A percentile compares a stretch with the other conserved stretches of the same genome.
phyloP scores from a whole-genome alignment of 129 eudicot species.

The Scalesia atractyloides region DNA sequence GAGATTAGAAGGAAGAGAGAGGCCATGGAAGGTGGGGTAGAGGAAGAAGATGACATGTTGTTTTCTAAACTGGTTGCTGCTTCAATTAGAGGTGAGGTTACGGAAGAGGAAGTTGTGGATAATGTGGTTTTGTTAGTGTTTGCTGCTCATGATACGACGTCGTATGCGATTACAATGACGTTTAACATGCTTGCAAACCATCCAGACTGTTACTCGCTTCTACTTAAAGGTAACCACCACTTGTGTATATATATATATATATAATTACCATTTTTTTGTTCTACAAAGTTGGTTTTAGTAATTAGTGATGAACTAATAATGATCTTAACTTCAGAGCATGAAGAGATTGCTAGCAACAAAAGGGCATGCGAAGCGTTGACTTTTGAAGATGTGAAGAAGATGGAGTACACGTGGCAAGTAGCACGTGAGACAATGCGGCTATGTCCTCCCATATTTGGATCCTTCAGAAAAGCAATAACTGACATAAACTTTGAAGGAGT shows the following conservation, averaged over 20 bases:
- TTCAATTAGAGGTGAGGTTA: conserved; percentile 70
- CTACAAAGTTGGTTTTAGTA: background rate
- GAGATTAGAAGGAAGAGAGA: conserved; percentile 59
- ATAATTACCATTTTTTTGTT: background rate
- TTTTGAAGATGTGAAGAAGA: conserved; percentile 27
- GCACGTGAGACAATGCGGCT: conserved; percentile 81
- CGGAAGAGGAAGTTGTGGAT: conserved; percentile 76
- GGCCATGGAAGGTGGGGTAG: conserved; percentile 46
- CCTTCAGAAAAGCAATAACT: conserved; percentile 65
- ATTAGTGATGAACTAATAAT: background rate
- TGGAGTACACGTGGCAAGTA: conserved; percentile 41
- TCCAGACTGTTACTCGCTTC: conserved; percentile 56
- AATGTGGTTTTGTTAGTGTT: conserved; percentile 75
- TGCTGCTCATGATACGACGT: conserved; percentile 92
- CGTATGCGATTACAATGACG: conserved; percentile 82
- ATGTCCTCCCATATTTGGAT: conserved; percentile 78
- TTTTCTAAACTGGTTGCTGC: conserved; percentile 56
- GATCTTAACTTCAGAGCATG: conserved; percentile 50
- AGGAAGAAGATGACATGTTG: conserved; percentile 39
- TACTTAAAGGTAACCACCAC: conserved; percentile 66
- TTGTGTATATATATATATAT: too few relatives aligned
- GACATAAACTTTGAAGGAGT: conserved; percentile 47
- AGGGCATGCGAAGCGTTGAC: conserved; percentile 14
- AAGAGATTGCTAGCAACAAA: conserved; percentile 50
- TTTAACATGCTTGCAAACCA: conserved; percentile 76